A percentile compares a stretch with the other conserved stretches of the same genome.
These are phyloP conservation scores for Penicillium hordei DNA, from an alignment of 2,329 filamentous ascomycete species.

Conservation along the genomic window DNA sequence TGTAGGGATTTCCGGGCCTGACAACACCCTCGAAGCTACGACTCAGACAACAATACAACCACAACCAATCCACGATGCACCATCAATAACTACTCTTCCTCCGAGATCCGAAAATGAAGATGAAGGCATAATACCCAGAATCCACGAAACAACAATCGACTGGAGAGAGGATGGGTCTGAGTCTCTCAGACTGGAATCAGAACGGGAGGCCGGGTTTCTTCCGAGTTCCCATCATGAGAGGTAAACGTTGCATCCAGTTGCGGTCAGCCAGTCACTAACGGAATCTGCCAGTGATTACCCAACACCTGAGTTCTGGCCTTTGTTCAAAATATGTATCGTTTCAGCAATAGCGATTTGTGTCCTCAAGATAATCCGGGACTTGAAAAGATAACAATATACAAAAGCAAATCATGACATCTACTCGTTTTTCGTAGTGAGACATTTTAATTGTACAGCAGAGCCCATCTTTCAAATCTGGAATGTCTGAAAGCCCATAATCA, in stretches of 20 bases:
- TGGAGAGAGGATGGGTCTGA: slow-evolving; percentile 1
- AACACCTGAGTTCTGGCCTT: not conserved
- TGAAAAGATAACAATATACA: not conserved
- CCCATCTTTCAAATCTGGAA: slow-evolving; percentile 25
- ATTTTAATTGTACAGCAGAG: not conserved
- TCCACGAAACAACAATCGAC: not conserved
- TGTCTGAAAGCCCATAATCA: slow-evolving; percentile 39
- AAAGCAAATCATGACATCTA: not conserved
- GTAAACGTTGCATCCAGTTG: not conserved
- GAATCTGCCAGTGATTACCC: not conserved
- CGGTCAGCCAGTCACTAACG: not conserved
- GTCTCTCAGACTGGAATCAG: not conserved
- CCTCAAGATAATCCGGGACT: slow-evolving; percentile 4
- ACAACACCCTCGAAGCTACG: not conserved
- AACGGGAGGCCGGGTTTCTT: slow-evolving; percentile 7
- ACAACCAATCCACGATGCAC: not conserved
- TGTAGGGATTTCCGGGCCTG: not conserved
- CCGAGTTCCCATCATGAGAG: not conserved
- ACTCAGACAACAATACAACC: not conserved
- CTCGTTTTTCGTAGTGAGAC: not conserved
- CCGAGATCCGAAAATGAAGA: not conserved
- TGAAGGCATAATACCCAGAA: not conserved
- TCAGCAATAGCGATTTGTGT: slow-evolving; percentile 7
- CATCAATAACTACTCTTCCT: too few relatives aligned
- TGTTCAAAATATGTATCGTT: not conserved